A percentile compares a stretch with the other conserved stretches of the same genome.
Conservation (phyloP, 2,329 filamentous ascomycete genomes). For the Colletotrichum nymphaeae region DNA sequence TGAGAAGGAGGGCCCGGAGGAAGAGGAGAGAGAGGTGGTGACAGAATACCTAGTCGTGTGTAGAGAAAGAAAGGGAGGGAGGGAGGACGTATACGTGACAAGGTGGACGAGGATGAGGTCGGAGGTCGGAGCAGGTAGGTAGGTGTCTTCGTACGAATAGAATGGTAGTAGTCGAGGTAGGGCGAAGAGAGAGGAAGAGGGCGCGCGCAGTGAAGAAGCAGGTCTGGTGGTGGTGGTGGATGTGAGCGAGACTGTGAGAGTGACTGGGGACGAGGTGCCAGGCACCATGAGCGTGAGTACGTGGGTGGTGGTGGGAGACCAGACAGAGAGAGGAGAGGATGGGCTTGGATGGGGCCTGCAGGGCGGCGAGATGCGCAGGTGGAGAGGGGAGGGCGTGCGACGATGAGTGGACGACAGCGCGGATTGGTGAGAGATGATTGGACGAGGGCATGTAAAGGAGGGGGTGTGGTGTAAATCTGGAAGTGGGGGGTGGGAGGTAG, state of each 20-base stretch:
- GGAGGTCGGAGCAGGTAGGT: neutral
- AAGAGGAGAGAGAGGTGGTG: neutral
- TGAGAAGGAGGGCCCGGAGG: neutral
- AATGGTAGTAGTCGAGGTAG: neutral
- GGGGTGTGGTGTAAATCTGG: conserved; percentile 18
- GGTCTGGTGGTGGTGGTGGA: conserved; percentile 11
- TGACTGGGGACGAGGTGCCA: conserved; percentile 14
- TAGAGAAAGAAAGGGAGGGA: conserved; percentile 2
- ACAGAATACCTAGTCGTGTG: neutral
- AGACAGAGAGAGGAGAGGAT: conserved; percentile 36
- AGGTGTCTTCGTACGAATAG: neutral
- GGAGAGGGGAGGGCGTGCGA: conserved; percentile 19
- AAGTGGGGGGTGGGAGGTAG: conserved; percentile 13
- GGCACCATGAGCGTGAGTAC: neutral
- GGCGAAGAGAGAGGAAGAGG: conserved; percentile 6
- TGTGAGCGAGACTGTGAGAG: conserved; percentile 6
- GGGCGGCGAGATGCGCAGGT: conserved; percentile 32
- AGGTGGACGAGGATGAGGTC: neutral
- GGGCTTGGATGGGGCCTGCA: conserved; percentile 35
- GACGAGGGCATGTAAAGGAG: neutral
- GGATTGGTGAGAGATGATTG: conserved; percentile 8
- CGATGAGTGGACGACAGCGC: neutral
- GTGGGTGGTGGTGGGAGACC: neutral
- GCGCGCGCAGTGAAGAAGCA: conserved; percentile 7
- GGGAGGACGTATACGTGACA: neutral